These are phyloP conservation scores for Tylopilus balloui DNA, from an alignment of 768 basidiomycete species.

Conservation along the genomic window DNA sequence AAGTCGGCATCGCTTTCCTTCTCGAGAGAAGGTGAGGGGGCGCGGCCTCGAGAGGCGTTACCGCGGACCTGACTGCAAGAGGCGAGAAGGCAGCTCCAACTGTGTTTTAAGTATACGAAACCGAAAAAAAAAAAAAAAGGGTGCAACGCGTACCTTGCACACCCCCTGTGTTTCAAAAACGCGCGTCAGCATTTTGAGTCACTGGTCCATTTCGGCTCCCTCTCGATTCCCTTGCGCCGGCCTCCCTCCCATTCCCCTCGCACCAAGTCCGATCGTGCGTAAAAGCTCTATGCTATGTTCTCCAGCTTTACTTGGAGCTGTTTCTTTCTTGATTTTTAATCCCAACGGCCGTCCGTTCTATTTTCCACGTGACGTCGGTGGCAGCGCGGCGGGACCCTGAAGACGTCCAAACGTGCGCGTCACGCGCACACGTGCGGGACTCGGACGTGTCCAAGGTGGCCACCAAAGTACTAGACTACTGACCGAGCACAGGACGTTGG, in stretches of 20 bases:
- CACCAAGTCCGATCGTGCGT: not conserved
- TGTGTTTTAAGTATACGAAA: not conserved
- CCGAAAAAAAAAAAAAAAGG: no score
- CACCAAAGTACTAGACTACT: no score
- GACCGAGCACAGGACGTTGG: not conserved
- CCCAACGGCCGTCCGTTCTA: not conserved
- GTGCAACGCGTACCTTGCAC: constrained; percentile 3
- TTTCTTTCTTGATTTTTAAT: no score
- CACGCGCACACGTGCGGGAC: not conserved
- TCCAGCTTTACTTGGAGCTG: no score
- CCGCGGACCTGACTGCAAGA: constrained; percentile 10
- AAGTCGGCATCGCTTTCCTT: constrained; percentile 22
- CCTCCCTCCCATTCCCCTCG: not conserved
- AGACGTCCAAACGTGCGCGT: not conserved
- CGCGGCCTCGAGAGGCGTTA: constrained; percentile 10
- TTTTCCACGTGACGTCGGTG: constrained; percentile 1
- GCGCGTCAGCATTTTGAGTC: not conserved
- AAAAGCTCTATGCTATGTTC: not conserved
- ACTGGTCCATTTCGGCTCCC: not conserved
- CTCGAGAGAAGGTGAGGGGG: not conserved
- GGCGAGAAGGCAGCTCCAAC: no score
- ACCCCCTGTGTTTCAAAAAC: constrained; percentile 11
- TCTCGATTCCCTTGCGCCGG: no score
- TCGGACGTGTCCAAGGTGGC: not conserved
- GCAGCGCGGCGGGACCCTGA: constrained; percentile 6